Conservation (phyloP, 495 filamentous ascomycete species). For the Viridothelium virens region DNA sequence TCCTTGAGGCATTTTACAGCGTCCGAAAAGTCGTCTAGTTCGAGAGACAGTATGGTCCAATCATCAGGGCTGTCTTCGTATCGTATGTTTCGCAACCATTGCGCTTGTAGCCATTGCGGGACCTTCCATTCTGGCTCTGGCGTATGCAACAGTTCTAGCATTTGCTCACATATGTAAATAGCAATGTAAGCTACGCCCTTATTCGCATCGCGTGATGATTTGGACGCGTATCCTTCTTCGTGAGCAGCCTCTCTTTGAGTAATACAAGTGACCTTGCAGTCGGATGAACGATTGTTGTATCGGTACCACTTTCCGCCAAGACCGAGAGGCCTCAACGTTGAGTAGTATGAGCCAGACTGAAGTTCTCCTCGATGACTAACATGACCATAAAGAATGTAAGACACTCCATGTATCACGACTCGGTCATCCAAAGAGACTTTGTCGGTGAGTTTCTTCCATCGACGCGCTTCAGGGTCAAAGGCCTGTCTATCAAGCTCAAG, state of each 20-base stretch:
- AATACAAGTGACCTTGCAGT: constrained; percentile 47
- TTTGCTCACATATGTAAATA: constrained; percentile 47
- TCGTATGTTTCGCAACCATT: not conserved
- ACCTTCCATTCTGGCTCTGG: not conserved
- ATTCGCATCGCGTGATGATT: constrained; percentile 35
- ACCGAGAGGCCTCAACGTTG: constrained; percentile 52
- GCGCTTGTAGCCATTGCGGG: not conserved
- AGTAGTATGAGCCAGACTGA: constrained; percentile 54
- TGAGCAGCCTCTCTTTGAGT: constrained; percentile 49
- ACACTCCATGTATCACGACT: constrained; percentile 39
- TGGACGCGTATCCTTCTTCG: not conserved
- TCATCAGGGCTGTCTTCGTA: not conserved
- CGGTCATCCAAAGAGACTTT: constrained; percentile 49
- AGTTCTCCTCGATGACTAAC: constrained; percentile 55
- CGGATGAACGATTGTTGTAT: constrained; percentile 50
- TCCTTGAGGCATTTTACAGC: constrained; percentile 8
- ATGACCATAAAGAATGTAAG: constrained; percentile 55
- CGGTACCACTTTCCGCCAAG: constrained; percentile 52
- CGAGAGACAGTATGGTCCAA: not conserved
- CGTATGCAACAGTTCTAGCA: not conserved
- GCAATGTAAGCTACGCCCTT: constrained; percentile 50
- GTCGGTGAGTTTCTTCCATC: constrained; percentile 54
- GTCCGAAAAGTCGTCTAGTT: not conserved
- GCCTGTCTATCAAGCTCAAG: constrained; percentile 54
- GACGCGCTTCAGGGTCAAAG: constrained; percentile 44